Conservation (phyloP, 768 basidiomycete species). For the Trametes cingulata region DNA sequence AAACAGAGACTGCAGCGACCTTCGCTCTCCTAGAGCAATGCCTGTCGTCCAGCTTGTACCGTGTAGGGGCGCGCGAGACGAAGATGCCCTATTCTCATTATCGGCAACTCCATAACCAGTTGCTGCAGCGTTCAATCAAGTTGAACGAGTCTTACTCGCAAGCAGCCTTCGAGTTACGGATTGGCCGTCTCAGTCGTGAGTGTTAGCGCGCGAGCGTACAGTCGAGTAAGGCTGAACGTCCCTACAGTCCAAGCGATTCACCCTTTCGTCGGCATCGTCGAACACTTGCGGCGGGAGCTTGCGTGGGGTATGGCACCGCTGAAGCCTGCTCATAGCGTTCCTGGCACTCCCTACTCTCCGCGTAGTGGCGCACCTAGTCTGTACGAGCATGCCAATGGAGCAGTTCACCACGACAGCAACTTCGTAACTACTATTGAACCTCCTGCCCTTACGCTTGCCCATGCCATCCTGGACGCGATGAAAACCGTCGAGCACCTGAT, state of each 20-base stretch:
- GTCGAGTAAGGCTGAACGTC: background rate
- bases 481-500: slow-evolving; percentile 37
- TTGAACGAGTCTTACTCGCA: slow-evolving; percentile 45
- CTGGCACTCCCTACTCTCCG: slow-evolving; percentile 15
- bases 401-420: slow-evolving; percentile 4
- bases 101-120: slow-evolving; percentile 27
- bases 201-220: background rate
- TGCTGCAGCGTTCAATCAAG: slow-evolving; percentile 39
- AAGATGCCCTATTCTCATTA: slow-evolving; percentile 18
- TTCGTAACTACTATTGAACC: slow-evolving; percentile 34
- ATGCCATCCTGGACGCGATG: slow-evolving; percentile 38
- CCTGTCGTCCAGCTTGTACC: slow-evolving; percentile 35
- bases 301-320: slow-evolving; percentile 41
- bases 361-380: slow-evolving; percentile 11
- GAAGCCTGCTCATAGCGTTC: slow-evolving; percentile 16
- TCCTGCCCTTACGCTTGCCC: slow-evolving; percentile 33
- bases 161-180: slow-evolving; percentile 47
- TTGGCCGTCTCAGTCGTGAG: slow-evolving; percentile 46
- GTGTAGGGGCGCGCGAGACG: slow-evolving; percentile 26
- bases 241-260: slow-evolving; percentile 42
- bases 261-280: slow-evolving; percentile 44
- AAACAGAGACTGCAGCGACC: slow-evolving; percentile 38
- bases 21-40: slow-evolving; percentile 38
- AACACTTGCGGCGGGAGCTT: slow-evolving; percentile 47
- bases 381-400: slow-evolving; percentile 1